Evolutionary conservation across 2,329 filamentous ascomycete genomes (phyloP), one percentile per base, ranked within the genome.

Genomic region (Daldinia sp.): DNA sequence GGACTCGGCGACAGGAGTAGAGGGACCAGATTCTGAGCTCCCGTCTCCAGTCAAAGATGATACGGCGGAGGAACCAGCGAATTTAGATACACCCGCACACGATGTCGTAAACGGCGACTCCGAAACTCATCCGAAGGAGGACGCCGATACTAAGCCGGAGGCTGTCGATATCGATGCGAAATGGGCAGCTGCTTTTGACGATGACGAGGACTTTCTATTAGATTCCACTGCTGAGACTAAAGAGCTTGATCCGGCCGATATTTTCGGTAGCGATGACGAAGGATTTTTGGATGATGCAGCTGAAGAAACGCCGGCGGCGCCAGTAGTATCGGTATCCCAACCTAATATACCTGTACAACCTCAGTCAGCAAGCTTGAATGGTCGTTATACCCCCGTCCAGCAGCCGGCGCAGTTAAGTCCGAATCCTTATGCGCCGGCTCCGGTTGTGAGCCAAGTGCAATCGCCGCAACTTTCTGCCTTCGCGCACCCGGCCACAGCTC

Each of bases 231-330:
- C 75, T 23, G 79, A 79, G 30, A 63, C 72, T 3, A 80, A 82
- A 39, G 82, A 82, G 54, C 72, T 91, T 15, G 88, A 92, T 68
- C 83, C 87, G 0, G 80, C 85, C 23, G 83, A 84, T 1, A 88
- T 94, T 68, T 88, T 94, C 67, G 87, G 91, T 45, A 94, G 94
- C 68, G 94, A 97, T 74, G 91, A 92, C 67, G 91, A 94, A 72
- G 93, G 92, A 0, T 90, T 97, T 63, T 80, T 97, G 8, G 89
- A 96, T 5, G 93, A 94, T 59, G 82, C 84, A 3, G 82, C 81
- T 9, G 78, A 83, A 17, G 74, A 82, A 59, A 70, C 63, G 61
- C 72, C 65, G 63, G 76, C 71, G 27, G 54, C 63, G 10, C 61
- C 67, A 32, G 65, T 68, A 52, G 54, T 48, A 10, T 29, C 49